Percentiles rank a stretch among this genome's conserved stretches.
These are phyloP conservation scores for Phtheirospermum japonicum DNA, from an alignment of 257 asterid species.

Conservation along the genomic window DNA sequence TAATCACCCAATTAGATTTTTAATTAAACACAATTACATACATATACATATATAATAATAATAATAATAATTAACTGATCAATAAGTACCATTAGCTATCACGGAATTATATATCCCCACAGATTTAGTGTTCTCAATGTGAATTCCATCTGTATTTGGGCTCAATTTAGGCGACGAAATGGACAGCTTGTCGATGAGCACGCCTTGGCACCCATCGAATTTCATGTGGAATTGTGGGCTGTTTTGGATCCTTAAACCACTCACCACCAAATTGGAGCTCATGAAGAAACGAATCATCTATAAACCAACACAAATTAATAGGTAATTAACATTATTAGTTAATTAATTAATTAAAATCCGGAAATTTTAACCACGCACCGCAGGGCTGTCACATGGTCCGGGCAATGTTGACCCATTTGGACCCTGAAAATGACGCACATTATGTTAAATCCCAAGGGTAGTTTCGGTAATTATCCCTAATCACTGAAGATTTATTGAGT, in stretches of 20 bases:
- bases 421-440: conserved; percentile 55
- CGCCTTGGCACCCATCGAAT: conserved; percentile 83
- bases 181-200: conserved; percentile 55
- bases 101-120: conserved; percentile 86
- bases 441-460: not conserved
- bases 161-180: conserved; percentile 88
- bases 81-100: conserved; percentile 57
- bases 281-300: conserved; percentile 85
- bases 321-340: not conserved
- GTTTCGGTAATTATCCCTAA: not conserved
- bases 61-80: too few relatives aligned
- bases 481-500: too few relatives aligned
- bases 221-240: conserved; percentile 93
- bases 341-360: not conserved
- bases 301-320: too few relatives aligned
- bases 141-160: conserved; percentile 95
- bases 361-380: conserved; percentile 44
- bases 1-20: not conserved
- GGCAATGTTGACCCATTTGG: conserved; percentile 87
- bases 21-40: too few relatives aligned
- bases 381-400: conserved; percentile 97
- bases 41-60: too few relatives aligned
- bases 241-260: conserved; percentile 64
- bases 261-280: conserved; percentile 81
- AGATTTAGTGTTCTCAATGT: conserved; percentile 64